Base-by-base conservation (phyloP, 164 flowering plant genomes). In the Hamamelis virginiana region DNA sequence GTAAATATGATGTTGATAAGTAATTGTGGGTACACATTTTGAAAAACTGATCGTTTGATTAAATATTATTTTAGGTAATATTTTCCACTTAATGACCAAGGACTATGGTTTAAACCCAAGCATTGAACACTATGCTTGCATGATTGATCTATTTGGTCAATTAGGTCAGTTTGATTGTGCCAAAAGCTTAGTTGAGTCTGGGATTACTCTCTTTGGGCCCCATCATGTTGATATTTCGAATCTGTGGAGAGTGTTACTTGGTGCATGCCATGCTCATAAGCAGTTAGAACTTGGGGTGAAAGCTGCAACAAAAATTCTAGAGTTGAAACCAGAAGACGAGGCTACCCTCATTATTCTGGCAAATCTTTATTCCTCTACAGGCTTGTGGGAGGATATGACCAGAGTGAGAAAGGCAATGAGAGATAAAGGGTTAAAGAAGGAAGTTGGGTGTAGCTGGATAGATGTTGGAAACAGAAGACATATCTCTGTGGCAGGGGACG, bases 391-490 rank as follows among this genome's bases (percentile, higher is more conserved):
- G 9, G 78, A 77, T 47, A 74, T 79, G 26, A 61, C 67, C 15
- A 64, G 51, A 47, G 70, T 80, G 60, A 72, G 83, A 22, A 43
- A 62, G 45, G 28, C 43, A 62, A 62, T 77, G 76, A 65, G 26
- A 55, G 64, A 64, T 3, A 70, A 61, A 47, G 81, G 83, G 28
- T 28, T 80, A 57, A 77, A 55, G 45, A 75, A 75, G 69, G 83
- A 80, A 72, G 48, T 46, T 23, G 83, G 83, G 21, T 72, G 72
- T 52, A 80, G 84, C 58, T 78, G 81, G 77, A 75, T 80, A 25
- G 84, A 78, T 28, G 48, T 55, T 12, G 62, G 68, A n/a, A 78
- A 74, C 68, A 68, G 44, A 59, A 71, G 69, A 65, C 81, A 80
- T 50, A 21, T 65, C 11, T 80, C 78, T 66, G 81, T 78, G 11